Base-by-base conservation (phyloP, 352 stramenopile species). In the Phytophthora tubulina region DNA sequence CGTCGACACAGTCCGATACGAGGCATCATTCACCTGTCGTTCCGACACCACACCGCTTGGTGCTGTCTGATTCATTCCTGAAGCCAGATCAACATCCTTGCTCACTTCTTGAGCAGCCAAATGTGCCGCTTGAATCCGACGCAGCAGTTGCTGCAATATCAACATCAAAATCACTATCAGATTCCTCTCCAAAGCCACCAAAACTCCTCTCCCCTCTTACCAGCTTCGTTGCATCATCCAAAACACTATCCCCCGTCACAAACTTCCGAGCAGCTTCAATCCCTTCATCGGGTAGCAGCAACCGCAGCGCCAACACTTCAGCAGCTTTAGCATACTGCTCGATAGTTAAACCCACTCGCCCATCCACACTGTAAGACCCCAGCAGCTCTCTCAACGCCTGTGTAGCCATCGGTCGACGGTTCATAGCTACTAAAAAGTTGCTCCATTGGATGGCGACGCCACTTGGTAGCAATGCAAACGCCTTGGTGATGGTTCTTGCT, bases 341-440 rank as follows among this genome's bases (percentile, higher is more conserved):
- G 17, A 11, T 2, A 50, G 7, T 70, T 30, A 63, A 64, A 6
- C 15, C 27, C 15, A 21, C n/a, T 8, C 6, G 48, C 45, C 36
- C 39, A 11, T 63, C 46, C 14, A 38, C 27, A 52, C 45, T n/a
- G 5, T 63, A 78, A 11, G 50, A 73, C 38, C 54, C 33, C 15
- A 84, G 56, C 7, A 79, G 36, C 14, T 79, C 69, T 46, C 67
- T 53, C 15, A 89, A 49, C 10, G 59, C 38, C n/a, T 83, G 62
- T 30, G 73, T 55, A 0, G 83, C 85, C 17, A 72, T 46, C 2
- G 63, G 36, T 60, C 55, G 59, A 21, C 65, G 81, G 38, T 86
- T 79, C 85, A 93, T 93, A 14, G 80, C 83, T 3, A 90, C 52
- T 10, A 93, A 62, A 59, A 93, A 91, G 35, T 88, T 87, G 60